A percentile compares a stretch with the other conserved stretches of the same genome.
Evolutionary conservation across 257 asterid species (phyloP).

Genomic region (Henckelia pumila): DNA sequence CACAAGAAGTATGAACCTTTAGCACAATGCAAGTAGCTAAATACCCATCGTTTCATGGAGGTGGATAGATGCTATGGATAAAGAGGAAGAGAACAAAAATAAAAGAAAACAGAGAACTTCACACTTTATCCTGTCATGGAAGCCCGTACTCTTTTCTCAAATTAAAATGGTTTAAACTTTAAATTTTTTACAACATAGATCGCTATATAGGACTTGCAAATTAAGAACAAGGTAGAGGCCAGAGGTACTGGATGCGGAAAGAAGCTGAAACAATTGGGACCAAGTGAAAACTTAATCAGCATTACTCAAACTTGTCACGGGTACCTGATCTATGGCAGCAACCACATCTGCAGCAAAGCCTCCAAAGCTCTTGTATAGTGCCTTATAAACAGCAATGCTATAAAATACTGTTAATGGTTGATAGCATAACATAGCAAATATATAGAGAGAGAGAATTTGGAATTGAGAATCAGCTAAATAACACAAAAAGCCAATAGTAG

Average conservation of each 20-base stretch:
- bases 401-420: conserved; percentile 2
- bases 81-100: not conserved
- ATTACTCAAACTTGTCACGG: not conserved
- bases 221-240: not conserved
- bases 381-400: conserved; percentile 93
- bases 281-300: not conserved
- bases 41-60: not conserved
- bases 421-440: not conserved
- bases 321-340: conserved; percentile 98
- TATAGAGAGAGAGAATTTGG: not conserved
- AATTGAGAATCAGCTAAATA: not conserved
- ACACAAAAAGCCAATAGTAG: not conserved
- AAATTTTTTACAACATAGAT: too few species aligned
- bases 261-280: not conserved
- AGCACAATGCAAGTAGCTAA: not conserved
- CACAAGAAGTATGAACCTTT: conserved; percentile 7
- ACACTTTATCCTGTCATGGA: not conserved
- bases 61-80: not conserved
- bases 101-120: not conserved
- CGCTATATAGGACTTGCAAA: too few species aligned
- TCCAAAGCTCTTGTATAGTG: conserved; percentile 97
- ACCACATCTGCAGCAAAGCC: conserved; percentile 99
- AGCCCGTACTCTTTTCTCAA: not conserved
- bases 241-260: not conserved
- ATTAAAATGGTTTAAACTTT: too few species aligned